Evolutionary conservation across 2,329 filamentous ascomycete species (phyloP).

Genomic region (Neofusicoccum ribis): DNA sequence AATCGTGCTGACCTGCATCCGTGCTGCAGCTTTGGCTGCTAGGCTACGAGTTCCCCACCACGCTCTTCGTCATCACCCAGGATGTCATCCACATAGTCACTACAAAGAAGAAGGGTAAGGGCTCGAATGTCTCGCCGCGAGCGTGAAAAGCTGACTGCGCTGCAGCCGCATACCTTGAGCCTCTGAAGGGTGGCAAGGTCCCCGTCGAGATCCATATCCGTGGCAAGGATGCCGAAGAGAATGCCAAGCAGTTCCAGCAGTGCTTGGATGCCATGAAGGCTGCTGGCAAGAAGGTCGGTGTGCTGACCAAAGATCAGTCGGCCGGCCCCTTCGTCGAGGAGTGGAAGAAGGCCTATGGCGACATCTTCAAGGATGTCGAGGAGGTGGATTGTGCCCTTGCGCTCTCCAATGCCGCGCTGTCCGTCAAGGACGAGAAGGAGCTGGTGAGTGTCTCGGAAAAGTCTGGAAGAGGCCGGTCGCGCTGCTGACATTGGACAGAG

Average conservation of each 20-base stretch:
- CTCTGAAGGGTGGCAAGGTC: conserved; percentile 87
- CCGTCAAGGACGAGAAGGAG: conserved; percentile 93
- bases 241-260: conserved; percentile 84
- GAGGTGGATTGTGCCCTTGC: conserved; percentile 83
- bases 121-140: conserved; percentile 21
- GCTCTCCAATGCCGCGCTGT: conserved; percentile 79
- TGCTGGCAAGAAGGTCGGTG: conserved; percentile 89
- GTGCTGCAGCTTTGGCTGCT: conserved; percentile 85
- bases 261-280: conserved; percentile 84
- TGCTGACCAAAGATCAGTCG: conserved; percentile 80
- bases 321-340: conserved; percentile 90
- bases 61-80: conserved; percentile 85
- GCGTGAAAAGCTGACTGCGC: conserved; percentile 33
- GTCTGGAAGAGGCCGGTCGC: not conserved
- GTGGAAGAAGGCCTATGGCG: conserved; percentile 83
- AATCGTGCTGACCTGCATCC: conserved; percentile 23
- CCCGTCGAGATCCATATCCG: conserved; percentile 89
- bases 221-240: conserved; percentile 87
- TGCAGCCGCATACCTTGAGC: conserved; percentile 86
- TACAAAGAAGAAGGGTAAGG: conserved; percentile 89
- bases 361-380: conserved; percentile 78
- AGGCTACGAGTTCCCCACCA: conserved; percentile 97
- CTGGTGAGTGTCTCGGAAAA: conserved; percentile 52
- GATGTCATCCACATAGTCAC: conserved; percentile 91
- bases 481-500: conserved; percentile 50